These are phyloP conservation scores for Protomyces macrosporus DNA, from an alignment of 1,139 yeast genomes.

Conservation along the genomic window DNA sequence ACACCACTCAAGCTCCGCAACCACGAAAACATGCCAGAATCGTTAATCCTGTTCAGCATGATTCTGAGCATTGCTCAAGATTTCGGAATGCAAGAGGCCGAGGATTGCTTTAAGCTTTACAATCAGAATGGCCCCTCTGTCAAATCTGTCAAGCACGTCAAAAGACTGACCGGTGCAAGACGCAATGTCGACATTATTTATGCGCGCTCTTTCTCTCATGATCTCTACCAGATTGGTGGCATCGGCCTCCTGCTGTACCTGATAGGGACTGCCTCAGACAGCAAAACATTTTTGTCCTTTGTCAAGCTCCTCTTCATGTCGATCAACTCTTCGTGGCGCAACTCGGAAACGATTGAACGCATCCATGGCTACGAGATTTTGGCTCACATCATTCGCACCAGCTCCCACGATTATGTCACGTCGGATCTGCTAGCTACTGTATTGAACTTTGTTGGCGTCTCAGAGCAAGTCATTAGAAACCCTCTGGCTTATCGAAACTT, in stretches of 20 bases:
- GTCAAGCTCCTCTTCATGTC: constrained; percentile 39
- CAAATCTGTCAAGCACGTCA: no score
- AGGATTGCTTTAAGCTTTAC: no score
- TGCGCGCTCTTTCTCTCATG: constrained; percentile 27
- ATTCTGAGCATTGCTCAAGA: neutral
- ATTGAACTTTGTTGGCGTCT: constrained; percentile 46
- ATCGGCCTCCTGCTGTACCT: constrained; percentile 41
- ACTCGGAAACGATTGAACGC: constrained; percentile 42
- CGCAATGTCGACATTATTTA: constrained; percentile 28
- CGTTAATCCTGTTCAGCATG: constrained; percentile 26
- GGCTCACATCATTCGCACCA: constrained; percentile 42
- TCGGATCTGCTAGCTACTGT: constrained; percentile 43
- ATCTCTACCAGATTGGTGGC: constrained; percentile 36
- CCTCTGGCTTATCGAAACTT: constrained; percentile 46
- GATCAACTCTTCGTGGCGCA: constrained; percentile 37
- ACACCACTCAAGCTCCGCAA: neutral
- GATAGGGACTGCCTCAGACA: constrained; percentile 38
- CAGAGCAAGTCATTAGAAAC: constrained; percentile 45
- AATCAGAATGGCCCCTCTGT: neutral
- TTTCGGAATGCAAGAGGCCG: neutral
- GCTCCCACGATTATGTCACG: constrained; percentile 34
- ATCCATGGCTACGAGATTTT: constrained; percentile 45
- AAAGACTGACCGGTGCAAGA: no score
- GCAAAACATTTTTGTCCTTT: constrained; percentile 34
- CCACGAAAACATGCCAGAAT: constrained; percentile 18